These are phyloP conservation scores for Auricularia heimuer DNA, from an alignment of 768 basidiomycete species.

Conservation along the genomic window DNA sequence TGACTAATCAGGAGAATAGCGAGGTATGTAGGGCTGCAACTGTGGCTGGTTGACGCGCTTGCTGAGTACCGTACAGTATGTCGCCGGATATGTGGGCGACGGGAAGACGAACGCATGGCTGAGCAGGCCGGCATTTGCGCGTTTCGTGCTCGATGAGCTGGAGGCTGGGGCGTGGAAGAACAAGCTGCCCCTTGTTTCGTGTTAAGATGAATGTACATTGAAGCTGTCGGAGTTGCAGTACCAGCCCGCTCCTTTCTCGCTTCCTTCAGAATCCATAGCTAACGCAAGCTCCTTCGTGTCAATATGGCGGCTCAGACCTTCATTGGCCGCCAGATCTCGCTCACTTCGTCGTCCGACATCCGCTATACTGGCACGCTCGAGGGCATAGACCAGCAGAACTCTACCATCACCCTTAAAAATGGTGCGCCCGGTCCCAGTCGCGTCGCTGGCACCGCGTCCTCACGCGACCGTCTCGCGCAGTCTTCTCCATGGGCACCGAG, in stretches of 20 bases:
- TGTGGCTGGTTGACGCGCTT: background rate
- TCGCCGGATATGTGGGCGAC: conserved; percentile 63
- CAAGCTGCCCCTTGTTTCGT: conserved; percentile 27
- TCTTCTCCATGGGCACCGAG: conserved; percentile 86
- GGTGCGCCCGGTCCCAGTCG: conserved; percentile 33
- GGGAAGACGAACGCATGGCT: conserved; percentile 40
- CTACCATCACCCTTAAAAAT: conserved; percentile 82
- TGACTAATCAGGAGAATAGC: conserved; percentile 38
- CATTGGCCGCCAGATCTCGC: conserved; percentile 45
- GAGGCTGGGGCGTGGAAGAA: conserved; percentile 49
- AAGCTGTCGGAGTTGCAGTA: too few relatives aligned
- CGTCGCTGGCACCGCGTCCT: background rate
- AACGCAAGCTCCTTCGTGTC: background rate
- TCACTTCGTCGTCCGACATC: conserved; percentile 85
- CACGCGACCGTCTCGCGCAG: conserved; percentile 20
- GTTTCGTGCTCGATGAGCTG: conserved; percentile 50
- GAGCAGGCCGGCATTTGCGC: conserved; percentile 48
- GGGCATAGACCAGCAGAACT: conserved; percentile 75
- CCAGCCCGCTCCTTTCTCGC: too few relatives aligned
- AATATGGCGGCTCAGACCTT: background rate
- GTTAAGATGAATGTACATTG: too few relatives aligned
- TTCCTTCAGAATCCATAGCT: too few relatives aligned
- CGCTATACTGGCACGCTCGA: conserved; percentile 82
- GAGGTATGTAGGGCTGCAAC: background rate
- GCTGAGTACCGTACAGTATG: conserved; percentile 22